Evolutionary conservation across 108 stramenopile species (phyloP).

Genomic region (Craspedostauros australis): DNA sequence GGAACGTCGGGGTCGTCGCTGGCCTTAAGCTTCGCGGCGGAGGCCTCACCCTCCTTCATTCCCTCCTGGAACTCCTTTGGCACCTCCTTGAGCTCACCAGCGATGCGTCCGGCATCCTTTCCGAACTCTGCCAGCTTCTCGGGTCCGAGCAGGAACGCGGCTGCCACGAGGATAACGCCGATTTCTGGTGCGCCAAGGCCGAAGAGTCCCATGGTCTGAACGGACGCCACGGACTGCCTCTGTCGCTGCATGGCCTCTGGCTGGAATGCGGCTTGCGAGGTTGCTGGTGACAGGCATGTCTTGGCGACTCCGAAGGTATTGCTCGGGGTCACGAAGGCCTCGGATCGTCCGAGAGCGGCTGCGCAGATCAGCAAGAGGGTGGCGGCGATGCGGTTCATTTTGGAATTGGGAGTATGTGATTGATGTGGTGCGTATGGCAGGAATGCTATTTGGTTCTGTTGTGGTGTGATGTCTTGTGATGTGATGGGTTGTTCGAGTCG

Average conservation of each 20-base stretch:
- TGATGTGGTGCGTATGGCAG: neutral
- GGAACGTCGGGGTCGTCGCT: too few relatives aligned
- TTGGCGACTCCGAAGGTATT: neutral
- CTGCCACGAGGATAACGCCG: conserved; percentile 84
- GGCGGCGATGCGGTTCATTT: conserved; percentile 4
- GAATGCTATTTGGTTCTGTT: neutral
- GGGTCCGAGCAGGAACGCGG: conserved; percentile 89
- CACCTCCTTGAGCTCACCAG: conserved; percentile 92
- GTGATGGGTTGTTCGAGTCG: too few relatives aligned
- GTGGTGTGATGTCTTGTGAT: too few relatives aligned
- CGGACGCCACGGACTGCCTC: conserved; percentile 65
- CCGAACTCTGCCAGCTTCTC: conserved; percentile 87
- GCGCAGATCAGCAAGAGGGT: conserved; percentile 1
- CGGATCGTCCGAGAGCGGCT: conserved; percentile 6
- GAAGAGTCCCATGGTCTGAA: conserved; percentile 86
- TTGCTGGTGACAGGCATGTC: neutral
- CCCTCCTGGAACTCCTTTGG: conserved; percentile 94
- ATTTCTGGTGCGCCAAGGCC: conserved; percentile 92
- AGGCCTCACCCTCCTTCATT: conserved; percentile 80
- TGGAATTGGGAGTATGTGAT: neutral
- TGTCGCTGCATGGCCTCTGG: conserved; percentile 36
- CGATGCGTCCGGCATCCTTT: conserved; percentile 93
- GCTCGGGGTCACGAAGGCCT: conserved; percentile 23
- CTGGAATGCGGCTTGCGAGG: neutral
- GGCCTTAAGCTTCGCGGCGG: conserved; percentile 59